Percentiles rank a stretch among this genome's conserved stretches.
phyloP scores from a whole-genome alignment of 257 asterid genomes.

The Solanum phureja region DNA sequence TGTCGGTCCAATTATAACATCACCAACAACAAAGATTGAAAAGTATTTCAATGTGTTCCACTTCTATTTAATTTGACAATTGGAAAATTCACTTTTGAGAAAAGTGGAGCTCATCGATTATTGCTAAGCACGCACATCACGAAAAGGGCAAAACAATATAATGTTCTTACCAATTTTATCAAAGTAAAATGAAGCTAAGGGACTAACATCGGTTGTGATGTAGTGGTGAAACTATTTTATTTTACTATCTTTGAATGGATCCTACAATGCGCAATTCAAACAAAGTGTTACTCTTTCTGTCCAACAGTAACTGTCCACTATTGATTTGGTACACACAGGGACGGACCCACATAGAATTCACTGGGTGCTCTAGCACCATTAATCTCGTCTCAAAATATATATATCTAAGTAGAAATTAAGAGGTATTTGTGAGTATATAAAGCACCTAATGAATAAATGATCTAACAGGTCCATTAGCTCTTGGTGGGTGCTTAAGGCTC shows the following conservation, averaged over 20 bases:
- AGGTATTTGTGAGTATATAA: no score
- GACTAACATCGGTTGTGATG: neutral
- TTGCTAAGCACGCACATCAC: neutral
- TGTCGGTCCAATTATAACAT: neutral
- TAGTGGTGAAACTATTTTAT: no score
- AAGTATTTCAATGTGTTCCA: neutral
- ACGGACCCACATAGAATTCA: neutral
- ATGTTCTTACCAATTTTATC: neutral
- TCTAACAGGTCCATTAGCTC: neutral
- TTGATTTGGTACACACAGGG: neutral
- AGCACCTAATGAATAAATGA: neutral
- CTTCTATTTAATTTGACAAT: neutral
- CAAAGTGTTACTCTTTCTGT: no score
- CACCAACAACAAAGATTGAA: neutral
- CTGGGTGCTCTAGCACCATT: neutral
- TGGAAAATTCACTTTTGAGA: neutral
- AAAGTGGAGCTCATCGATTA: neutral
- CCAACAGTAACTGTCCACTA: neutral
- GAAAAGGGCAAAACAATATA: neutral
- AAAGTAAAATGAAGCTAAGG: neutral
- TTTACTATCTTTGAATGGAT: neutral
- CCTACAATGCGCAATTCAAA: rapidly evolving
- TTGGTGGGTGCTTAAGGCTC: no score
- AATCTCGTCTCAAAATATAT: no score
- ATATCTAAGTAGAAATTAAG: neutral